A percentile compares a stretch with the other conserved stretches of the same genome.
Conservation (phyloP, 1,284 basidiomycete genomes). For the Ganoderma lucidum region DNA sequence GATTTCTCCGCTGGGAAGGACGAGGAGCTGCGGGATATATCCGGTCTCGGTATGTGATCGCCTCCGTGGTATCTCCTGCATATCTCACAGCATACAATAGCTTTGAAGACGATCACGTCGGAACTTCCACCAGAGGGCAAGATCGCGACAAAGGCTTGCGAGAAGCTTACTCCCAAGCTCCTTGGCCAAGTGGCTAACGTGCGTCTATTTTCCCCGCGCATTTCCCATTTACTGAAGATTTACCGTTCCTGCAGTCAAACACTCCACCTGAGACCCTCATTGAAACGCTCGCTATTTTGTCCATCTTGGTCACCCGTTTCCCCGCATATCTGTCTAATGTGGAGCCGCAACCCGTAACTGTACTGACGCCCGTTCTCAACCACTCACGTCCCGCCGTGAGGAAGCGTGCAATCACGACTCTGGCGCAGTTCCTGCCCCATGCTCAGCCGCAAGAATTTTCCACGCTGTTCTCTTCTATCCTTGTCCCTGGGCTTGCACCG, state of each 20-base stretch:
- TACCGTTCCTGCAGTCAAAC: constrained; percentile 51
- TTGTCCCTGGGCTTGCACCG: constrained; percentile 68
- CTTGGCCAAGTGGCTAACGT: constrained; percentile 82
- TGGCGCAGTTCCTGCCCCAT: constrained; percentile 83
- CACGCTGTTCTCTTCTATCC: constrained; percentile 60
- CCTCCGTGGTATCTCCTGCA: constrained; percentile 6
- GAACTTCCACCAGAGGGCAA: constrained; percentile 86
- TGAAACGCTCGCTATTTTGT: constrained; percentile 90
- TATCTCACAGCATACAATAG: constrained; percentile 47
- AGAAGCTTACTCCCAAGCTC: constrained; percentile 87
- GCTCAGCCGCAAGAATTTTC: constrained; percentile 65
- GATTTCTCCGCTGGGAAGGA: constrained; percentile 86
- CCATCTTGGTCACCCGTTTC: constrained; percentile 91
- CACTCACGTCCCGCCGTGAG: constrained; percentile 86
- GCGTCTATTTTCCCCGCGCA: constrained; percentile 38
- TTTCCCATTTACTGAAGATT: too few relatives aligned
- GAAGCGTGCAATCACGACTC: constrained; percentile 88
- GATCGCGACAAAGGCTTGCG: constrained; percentile 82
- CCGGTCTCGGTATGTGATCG: constrained; percentile 78
- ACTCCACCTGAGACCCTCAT: constrained; percentile 87
- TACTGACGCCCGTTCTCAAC: constrained; percentile 79
- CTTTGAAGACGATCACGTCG: constrained; percentile 93
- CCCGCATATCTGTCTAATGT: constrained; percentile 72
- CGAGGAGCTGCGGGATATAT: constrained; percentile 93
- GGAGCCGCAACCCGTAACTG: constrained; percentile 67